Conservation (phyloP, 441 rosid species). For the Geranium incanum region DNA sequence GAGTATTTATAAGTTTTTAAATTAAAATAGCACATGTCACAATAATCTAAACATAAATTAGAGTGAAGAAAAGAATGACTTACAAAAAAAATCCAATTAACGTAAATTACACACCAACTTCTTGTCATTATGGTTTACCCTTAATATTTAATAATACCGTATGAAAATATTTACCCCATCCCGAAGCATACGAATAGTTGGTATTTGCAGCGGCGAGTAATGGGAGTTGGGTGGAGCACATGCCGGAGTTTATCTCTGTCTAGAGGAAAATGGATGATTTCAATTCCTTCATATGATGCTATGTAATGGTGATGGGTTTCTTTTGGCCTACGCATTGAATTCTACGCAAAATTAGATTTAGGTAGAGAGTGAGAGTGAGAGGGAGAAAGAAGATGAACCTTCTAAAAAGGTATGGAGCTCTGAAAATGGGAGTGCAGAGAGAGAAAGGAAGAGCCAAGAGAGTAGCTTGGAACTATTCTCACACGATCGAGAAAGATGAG, state of each 20-base stretch:
- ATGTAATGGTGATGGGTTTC: not conserved
- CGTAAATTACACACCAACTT: too few relatives aligned
- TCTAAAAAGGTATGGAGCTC: not conserved
- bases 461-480: not conserved
- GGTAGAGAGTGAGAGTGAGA: not conserved
- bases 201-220: too few relatives aligned
- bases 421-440: constrained; percentile 4
- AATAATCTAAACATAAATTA: too few relatives aligned
- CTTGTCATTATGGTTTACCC: too few relatives aligned
- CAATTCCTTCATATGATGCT: not conserved
- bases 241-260: not conserved
- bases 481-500: not conserved
- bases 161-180: too few relatives aligned
- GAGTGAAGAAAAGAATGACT: too few relatives aligned
- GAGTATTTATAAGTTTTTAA: too few relatives aligned
- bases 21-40: too few relatives aligned
- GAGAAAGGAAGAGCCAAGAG: not conserved
- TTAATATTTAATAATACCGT: too few relatives aligned
- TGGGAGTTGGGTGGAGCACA: not conserved
- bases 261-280: not conserved
- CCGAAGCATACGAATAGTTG: too few relatives aligned
- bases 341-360: not conserved
- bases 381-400: not conserved
- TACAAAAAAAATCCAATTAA: too few relatives aligned
- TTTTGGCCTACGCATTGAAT: not conserved